A percentile compares a stretch with the other conserved stretches of the same genome.
These are phyloP conservation scores for Scutellaria barbata DNA, from an alignment of 257 asterid genomes.

Conservation along the genomic window DNA sequence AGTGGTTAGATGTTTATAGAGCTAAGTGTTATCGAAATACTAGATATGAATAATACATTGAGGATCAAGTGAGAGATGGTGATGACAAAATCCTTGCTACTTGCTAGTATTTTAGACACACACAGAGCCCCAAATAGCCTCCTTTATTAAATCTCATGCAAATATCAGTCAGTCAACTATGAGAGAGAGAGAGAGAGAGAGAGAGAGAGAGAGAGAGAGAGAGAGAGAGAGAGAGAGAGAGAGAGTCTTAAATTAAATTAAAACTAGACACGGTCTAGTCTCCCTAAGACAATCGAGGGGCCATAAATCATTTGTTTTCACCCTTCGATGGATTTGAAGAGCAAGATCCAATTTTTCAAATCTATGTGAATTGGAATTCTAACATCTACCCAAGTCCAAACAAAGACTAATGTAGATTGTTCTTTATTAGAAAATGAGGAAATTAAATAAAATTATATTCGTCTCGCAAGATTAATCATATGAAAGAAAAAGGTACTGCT, in stretches of 20 bases:
- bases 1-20: slow-evolving; percentile 19
- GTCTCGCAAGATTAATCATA: too few relatives aligned
- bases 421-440: background rate
- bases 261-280: background rate
- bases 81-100: too few relatives aligned
- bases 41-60: too few relatives aligned
- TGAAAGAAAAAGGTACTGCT: too few relatives aligned
- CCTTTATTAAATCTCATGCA: slow-evolving; percentile 23
- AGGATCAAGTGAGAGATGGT: too few relatives aligned
- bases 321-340: background rate
- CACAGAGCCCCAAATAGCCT: background rate
- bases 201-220: background rate
- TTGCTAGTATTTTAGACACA: too few relatives aligned
- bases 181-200: background rate
- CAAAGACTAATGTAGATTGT: background rate
- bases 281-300: slow-evolving; percentile 29
- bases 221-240: background rate
- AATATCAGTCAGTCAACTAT: slow-evolving; percentile 26
- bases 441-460: too few relatives aligned
- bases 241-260: background rate
- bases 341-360: background rate
- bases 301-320: background rate
- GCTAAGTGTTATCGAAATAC: background rate
- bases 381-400: background rate
- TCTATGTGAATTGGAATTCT: background rate